Conservation (phyloP, 129 eudicot species). For the Ambrosia trifida region DNA sequence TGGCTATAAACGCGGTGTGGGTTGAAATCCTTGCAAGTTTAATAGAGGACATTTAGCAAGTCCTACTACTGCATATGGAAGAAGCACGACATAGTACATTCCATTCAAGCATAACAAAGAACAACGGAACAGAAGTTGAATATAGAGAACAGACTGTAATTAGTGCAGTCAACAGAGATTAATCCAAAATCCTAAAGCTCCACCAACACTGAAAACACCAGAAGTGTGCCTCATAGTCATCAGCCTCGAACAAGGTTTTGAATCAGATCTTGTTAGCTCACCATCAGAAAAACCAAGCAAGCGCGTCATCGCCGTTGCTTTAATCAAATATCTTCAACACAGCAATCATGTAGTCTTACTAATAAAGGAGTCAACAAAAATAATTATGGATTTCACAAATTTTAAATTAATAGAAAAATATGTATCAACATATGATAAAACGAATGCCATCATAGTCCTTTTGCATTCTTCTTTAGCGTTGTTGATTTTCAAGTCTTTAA, state of each 20-base stretch:
- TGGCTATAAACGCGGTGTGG: too few species aligned
- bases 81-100: background rate
- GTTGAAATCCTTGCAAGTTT: too few species aligned
- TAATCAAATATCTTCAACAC: slow-evolving; percentile 8
- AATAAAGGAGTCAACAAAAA: slow-evolving; percentile 1
- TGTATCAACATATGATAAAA: too few species aligned
- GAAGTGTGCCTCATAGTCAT: slow-evolving; percentile 99
- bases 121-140: background rate
- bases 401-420: too few species aligned
- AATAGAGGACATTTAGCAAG: background rate
- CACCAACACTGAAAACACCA: slow-evolving; percentile 81
- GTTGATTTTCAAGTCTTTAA: too few species aligned
- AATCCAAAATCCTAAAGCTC: too few species aligned
- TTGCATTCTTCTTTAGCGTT: too few species aligned
- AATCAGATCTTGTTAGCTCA: too few species aligned
- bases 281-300: slow-evolving; percentile 76
- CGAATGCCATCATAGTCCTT: too few species aligned
- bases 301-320: slow-evolving; percentile 75
- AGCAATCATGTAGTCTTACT: background rate
- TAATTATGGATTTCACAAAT: slow-evolving; percentile 7
- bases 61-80: background rate
- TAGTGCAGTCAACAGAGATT: slow-evolving; percentile 89
- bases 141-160: slow-evolving; percentile 55
- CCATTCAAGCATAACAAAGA: background rate
- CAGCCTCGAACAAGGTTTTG: slow-evolving; percentile 85